phyloP scores from a whole-genome alignment of 495 filamentous ascomycete species.

The Neurospora hispaniola region DNA sequence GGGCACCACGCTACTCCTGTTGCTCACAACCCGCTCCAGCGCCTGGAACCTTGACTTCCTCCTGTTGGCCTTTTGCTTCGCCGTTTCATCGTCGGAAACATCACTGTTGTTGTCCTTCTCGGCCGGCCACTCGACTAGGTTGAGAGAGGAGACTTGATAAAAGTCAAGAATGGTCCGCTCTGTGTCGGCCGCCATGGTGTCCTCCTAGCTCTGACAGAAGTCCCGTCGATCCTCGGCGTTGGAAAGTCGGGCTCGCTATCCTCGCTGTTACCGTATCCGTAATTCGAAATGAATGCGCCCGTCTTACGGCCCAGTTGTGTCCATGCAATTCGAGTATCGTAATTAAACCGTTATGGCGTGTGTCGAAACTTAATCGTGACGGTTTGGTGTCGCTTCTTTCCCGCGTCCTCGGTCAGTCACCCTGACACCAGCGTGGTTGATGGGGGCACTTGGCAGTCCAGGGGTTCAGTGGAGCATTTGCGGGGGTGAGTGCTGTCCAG shows the following conservation, averaged over 20 bases:
- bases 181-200: slow-evolving; percentile 30
- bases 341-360: not conserved
- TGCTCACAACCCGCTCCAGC: slow-evolving; percentile 62
- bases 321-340: not conserved
- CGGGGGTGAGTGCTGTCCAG: not conserved
- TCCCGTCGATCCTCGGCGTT: not conserved
- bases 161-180: slow-evolving; percentile 73
- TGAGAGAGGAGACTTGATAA: slow-evolving; percentile 74
- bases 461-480: not conserved
- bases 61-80: slow-evolving; percentile 40
- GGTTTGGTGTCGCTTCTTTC: not conserved
- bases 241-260: not conserved
- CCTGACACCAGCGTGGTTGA: not conserved
- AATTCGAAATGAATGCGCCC: not conserved
- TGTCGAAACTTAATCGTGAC: not conserved
- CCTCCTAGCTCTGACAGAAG: not conserved
- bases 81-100: slow-evolving; percentile 52
- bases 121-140: slow-evolving; percentile 76
- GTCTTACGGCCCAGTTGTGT: not conserved
- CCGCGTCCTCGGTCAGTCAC: not conserved
- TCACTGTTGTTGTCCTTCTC: slow-evolving; percentile 64
- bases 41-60: slow-evolving; percentile 76
- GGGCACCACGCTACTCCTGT: slow-evolving; percentile 50
- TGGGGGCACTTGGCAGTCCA: not conserved
- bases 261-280: not conserved